Conservation (phyloP, 129 eudicot species). For the Saussurea involucrata region DNA sequence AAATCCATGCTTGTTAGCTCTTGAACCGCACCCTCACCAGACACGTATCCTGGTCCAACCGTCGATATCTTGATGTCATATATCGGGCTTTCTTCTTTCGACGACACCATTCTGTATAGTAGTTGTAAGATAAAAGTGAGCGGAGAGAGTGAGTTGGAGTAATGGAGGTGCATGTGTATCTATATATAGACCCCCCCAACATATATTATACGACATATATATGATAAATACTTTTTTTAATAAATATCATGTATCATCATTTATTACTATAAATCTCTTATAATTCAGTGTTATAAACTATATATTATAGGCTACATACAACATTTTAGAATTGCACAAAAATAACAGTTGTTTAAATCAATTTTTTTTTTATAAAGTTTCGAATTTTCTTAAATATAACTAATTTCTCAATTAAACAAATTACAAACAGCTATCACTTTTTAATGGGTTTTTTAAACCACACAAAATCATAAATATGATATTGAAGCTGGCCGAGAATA, state of each 20-base stretch:
- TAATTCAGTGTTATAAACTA: too few species aligned
- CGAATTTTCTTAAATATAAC: not conserved
- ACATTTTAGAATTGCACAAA: not conserved
- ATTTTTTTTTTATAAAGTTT: not conserved
- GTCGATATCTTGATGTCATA: constrained; percentile 50
- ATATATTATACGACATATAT: too few species aligned
- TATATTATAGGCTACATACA: too few species aligned
- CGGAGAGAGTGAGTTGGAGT: not conserved
- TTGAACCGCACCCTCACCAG: constrained; percentile 41
- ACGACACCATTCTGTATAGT: constrained; percentile 25
- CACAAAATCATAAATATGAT: too few species aligned
- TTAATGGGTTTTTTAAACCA: too few species aligned
- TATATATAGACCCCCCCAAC: constrained; percentile 2
- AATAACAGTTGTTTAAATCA: not conserved
- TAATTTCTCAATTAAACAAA: not conserved
- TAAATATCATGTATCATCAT: not conserved
- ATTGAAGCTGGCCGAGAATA: not conserved
- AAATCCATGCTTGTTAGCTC: constrained; percentile 70
- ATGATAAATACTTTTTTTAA: too few species aligned
- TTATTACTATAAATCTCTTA: too few species aligned
- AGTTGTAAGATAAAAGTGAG: not conserved
- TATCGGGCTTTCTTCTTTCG: constrained; percentile 26
- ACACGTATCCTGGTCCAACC: constrained; percentile 62
- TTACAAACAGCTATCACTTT: too few species aligned
- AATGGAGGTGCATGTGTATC: not conserved